phyloP scores from a whole-genome alignment of 1,284 basidiomycete species.

The Rhodotorula sp. region DNA sequence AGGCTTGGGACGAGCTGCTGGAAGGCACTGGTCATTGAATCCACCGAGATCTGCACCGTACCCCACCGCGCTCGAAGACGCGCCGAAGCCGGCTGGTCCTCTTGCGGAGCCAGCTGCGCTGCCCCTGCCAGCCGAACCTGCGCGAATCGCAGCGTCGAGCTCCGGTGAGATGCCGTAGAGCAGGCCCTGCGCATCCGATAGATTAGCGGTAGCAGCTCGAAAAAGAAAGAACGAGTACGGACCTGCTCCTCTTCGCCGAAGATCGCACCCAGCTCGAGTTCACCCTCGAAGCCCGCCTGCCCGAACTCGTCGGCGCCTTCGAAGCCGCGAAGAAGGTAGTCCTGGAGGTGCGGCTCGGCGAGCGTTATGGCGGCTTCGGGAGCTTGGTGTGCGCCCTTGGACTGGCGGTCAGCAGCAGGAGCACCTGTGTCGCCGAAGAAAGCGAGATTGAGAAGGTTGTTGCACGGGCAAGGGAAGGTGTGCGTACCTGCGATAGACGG shows the following conservation, averaged over 20 bases:
- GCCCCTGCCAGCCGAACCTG: neutral
- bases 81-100: neutral
- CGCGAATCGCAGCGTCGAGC: conserved; percentile 29
- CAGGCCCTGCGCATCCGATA: conserved; percentile 17
- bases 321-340: conserved; percentile 15
- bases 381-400: conserved; percentile 15
- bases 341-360: conserved; percentile 35
- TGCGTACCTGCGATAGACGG: neutral
- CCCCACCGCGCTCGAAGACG: conserved; percentile 16
- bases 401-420: neutral
- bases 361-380: conserved; percentile 34
- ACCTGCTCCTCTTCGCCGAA: conserved; percentile 17
- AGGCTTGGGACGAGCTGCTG: too few relatives aligned
- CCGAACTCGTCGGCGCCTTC: neutral
- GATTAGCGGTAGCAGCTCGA: too few relatives aligned
- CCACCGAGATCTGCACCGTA: conserved; percentile 5
- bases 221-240: neutral
- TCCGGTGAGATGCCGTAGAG: conserved; percentile 29
- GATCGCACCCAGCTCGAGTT: neutral
- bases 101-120: neutral
- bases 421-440: neutral
- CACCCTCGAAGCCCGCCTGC: neutral
- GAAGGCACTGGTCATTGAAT: conserved; percentile 14
- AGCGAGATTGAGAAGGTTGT: neutral
- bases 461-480: neutral